Evolutionary conservation across 2,329 filamentous ascomycete genomes (phyloP).

Genomic region (Xylariaceae sp.): DNA sequence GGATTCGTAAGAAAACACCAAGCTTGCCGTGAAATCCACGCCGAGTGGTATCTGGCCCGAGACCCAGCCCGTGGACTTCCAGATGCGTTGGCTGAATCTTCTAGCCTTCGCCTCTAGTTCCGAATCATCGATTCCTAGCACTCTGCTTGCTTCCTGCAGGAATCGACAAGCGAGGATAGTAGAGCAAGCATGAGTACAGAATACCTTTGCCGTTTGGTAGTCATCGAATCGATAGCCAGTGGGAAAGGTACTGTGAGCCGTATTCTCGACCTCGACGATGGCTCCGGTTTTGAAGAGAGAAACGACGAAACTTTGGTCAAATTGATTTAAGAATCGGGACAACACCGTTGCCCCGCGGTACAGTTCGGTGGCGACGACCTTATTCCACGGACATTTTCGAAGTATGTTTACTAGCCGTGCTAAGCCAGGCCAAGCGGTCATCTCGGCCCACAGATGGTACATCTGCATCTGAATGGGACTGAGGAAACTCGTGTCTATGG

Average conservation of each 20-base stretch:
- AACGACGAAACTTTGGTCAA: constrained; percentile 21
- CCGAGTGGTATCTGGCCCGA: constrained; percentile 24
- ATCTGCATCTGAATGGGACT: constrained; percentile 20
- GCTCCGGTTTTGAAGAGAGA: constrained; percentile 20
- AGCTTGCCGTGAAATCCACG: constrained; percentile 25
- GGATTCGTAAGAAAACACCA: constrained; percentile 28
- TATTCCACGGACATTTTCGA: constrained; percentile 21
- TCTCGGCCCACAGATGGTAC: constrained; percentile 27
- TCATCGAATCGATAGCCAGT: constrained; percentile 26
- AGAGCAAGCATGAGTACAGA: constrained; percentile 25
- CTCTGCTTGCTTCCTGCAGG: constrained; percentile 24
- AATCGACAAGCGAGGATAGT: constrained; percentile 23
- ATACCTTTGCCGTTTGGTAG: constrained; percentile 26
- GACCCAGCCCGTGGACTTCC: constrained; percentile 27
- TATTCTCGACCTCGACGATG: constrained; percentile 23
- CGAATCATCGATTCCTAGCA: constrained; percentile 18
- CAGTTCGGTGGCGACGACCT: constrained; percentile 24
- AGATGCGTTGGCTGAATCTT: constrained; percentile 25
- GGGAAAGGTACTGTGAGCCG: constrained; percentile 19
- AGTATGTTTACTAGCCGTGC: constrained; percentile 22
- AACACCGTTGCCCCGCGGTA: constrained; percentile 19
- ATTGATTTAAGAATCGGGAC: constrained; percentile 20
- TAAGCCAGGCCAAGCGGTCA: constrained; percentile 28
- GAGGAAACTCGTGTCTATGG: constrained; percentile 20
- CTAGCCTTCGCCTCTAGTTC: constrained; percentile 20